Conservation (phyloP, 129 eudicot genomes). For the Heracleum sosnowskyi region DNA sequence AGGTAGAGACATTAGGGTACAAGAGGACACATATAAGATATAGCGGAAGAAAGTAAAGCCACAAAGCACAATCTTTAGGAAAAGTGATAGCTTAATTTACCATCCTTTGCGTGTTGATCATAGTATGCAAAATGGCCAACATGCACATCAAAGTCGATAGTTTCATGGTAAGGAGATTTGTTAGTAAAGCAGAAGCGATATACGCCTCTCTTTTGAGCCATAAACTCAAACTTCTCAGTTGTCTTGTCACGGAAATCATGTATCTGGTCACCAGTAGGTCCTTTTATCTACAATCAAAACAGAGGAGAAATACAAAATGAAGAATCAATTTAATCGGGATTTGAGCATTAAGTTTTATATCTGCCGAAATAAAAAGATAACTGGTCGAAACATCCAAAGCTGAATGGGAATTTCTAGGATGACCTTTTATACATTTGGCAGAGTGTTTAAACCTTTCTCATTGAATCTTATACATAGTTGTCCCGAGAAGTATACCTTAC, state of each 20-base stretch:
- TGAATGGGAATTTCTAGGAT: background rate
- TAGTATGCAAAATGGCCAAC: constrained; percentile 54
- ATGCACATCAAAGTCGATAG: constrained; percentile 83
- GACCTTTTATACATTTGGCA: background rate
- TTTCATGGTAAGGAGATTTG: constrained; percentile 84
- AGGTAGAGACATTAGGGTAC: background rate
- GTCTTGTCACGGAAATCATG: constrained; percentile 58
- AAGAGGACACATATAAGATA: background rate
- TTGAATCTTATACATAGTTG: background rate
- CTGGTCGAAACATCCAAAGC: background rate
- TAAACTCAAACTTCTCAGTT: constrained; percentile 68
- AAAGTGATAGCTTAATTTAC: constrained; percentile 21
- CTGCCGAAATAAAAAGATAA: background rate
- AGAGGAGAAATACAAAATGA: background rate
- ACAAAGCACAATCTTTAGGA: background rate
- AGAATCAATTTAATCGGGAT: background rate
- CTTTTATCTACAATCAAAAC: constrained; percentile 50
- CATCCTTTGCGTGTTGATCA: constrained; percentile 86
- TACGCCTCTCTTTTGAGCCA: constrained; percentile 58
- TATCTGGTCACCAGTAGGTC: constrained; percentile 56
- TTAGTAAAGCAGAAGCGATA: constrained; percentile 72
- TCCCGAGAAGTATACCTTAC: background rate
- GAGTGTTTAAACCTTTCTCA: background rate
- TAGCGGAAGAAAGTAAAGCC: background rate
- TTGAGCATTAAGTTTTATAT: background rate